These are phyloP conservation scores for Penicillium glabrum DNA, from an alignment of 2,329 filamentous ascomycete species.

Conservation along the genomic window DNA sequence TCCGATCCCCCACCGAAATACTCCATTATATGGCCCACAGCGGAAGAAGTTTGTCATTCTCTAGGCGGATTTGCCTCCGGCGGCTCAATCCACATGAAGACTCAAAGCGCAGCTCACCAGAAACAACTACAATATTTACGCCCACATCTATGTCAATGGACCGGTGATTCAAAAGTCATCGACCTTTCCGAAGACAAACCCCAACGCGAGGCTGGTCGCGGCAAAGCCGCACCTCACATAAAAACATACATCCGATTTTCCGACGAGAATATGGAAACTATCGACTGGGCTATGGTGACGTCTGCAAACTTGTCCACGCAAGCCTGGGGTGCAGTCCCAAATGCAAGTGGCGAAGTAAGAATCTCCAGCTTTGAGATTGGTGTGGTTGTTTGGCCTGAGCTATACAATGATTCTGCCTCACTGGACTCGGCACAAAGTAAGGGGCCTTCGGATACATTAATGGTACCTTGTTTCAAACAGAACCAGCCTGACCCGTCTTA, in stretches of 20 bases:
- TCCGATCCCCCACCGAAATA: slow-evolving; percentile 49
- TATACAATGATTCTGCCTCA: slow-evolving; percentile 37
- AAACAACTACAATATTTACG: slow-evolving; percentile 73
- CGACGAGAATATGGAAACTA: slow-evolving; percentile 37
- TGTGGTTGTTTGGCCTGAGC: slow-evolving; percentile 75
- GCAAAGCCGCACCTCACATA: slow-evolving; percentile 77
- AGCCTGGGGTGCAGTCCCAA: slow-evolving; percentile 73
- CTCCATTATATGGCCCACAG: slow-evolving; percentile 77
- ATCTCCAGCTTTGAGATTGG: slow-evolving; percentile 83
- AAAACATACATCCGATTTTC: slow-evolving; percentile 79
- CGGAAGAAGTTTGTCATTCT: slow-evolving; percentile 72
- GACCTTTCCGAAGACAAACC: slow-evolving; percentile 9
- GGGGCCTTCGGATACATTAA: slow-evolving; percentile 42
- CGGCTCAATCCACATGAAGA: slow-evolving; percentile 78
- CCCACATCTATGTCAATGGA: slow-evolving; percentile 75
- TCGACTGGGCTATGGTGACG: slow-evolving; percentile 84
- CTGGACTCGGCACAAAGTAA: not conserved
- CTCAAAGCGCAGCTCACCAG: slow-evolving; percentile 66
- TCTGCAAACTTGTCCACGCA: slow-evolving; percentile 92
- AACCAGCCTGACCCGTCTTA: slow-evolving; percentile 51
- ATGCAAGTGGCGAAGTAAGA: slow-evolving; percentile 60
- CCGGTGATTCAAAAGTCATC: slow-evolving; percentile 44
- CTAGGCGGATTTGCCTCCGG: slow-evolving; percentile 78
- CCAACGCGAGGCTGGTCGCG: slow-evolving; percentile 57
- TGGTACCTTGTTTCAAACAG: slow-evolving; percentile 68